Evolutionary conservation across 2,329 filamentous ascomycete species (phyloP), one percentile per base, ranked within the genome.

Genomic region (Huntiella bhutanensis): DNA sequence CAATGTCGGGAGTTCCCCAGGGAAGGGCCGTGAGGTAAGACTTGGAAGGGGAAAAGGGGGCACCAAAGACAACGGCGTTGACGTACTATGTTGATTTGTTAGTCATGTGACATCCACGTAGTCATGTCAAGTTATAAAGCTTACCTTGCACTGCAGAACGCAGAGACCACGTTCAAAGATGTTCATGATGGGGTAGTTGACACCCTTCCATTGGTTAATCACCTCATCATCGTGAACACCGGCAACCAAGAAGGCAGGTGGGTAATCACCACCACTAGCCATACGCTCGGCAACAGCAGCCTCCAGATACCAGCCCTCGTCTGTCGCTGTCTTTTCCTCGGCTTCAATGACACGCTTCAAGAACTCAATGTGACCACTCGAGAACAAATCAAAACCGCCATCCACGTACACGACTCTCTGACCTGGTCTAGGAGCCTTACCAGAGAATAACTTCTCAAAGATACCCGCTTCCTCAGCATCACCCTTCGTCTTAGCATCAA

Each of bases 121-220:
- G 8, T 19, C 13, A 7, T 7, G 8, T 8, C 8, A 5, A 16
- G 22, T 28, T 32, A 42, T 13, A 41, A 8, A 43, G 60, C 73
- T 56, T 68, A 88, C 84, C 61, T 81, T 81, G 68, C 91, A 98
- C 58, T 98, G 91, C 52, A 96, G 67, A 28, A 96, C 88, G 59
- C 91, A 98, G 16, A 98, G 75, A 1, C 87, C 87, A 37, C 91
- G 80, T 67, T 98, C 91, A 56, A 88, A 94, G 48, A 94, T 87
- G 66, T 96, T 98, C 91, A 98, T 98, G 64, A 98, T 96, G 19
- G 91, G 91, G 59, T 95, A 98, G 65, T 98, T 98, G 55, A 95
- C 72, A 33, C 91, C 88, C 64, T 96, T 96, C 82, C 86, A 92
- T 56, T 80, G 69, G 63, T 98, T 98, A 62, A 98, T 93, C 50